Evolutionary conservation across 352 stramenopile species (phyloP).

Genomic region (Phytophthora quininea): DNA sequence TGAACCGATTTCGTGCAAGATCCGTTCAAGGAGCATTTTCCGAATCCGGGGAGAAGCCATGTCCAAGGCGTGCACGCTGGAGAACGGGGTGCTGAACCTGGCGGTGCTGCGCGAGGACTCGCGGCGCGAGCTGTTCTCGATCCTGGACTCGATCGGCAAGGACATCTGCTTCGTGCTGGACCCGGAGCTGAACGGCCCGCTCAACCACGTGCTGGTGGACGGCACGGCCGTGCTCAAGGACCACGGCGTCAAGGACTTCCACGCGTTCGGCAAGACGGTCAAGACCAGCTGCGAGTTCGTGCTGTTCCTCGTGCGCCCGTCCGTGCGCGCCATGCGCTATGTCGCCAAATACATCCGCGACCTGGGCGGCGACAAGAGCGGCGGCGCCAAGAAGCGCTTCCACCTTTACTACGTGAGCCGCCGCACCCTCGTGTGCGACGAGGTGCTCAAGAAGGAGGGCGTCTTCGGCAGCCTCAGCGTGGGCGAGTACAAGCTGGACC

Average conservation of each 20-base stretch:
- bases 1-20: too few relatives aligned
- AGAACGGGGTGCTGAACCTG: conserved; percentile 87
- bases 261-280: conserved; percentile 80
- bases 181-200: conserved; percentile 56
- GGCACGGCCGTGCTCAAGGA: conserved; percentile 86
- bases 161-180: conserved; percentile 91
- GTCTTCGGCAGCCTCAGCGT: conserved; percentile 89
- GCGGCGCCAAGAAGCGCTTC: conserved; percentile 73
- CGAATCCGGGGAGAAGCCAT: conserved; percentile 27
- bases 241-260: conserved; percentile 86
- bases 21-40: too few relatives aligned
- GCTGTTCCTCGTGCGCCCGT: conserved; percentile 89
- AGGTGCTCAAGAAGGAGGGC: conserved; percentile 90
- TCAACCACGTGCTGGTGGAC: conserved; percentile 89
- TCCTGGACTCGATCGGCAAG: conserved; percentile 85
- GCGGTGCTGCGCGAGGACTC: conserved; percentile 86
- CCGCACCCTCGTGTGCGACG: conserved; percentile 92
- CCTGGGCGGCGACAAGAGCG: conserved; percentile 42
- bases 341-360: conserved; percentile 83
- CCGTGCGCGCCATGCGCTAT: conserved; percentile 75
- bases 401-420: conserved; percentile 91
- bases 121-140: conserved; percentile 82
- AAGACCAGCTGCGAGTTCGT: conserved; percentile 88
- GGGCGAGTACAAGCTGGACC: conserved; percentile 92
- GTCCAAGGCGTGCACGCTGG: conserved; percentile 82